Conservation (phyloP, 805 yeast species). For the Ogataea naganishii region DNA sequence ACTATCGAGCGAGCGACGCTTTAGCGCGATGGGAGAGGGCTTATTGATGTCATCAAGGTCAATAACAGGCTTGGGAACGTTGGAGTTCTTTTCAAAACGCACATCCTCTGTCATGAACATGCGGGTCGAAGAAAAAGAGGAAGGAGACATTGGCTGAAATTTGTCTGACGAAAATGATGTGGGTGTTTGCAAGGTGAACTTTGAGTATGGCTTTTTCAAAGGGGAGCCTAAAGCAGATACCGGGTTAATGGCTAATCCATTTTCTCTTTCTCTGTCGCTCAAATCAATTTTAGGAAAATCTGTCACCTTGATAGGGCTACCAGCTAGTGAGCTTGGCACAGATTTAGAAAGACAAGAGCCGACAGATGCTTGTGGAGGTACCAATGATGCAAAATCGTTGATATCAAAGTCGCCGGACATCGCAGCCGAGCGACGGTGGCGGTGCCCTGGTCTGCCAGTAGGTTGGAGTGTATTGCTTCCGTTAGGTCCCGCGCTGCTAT, state of each 20-base stretch:
- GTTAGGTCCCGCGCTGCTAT: no score
- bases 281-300: no score
- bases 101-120: constrained; percentile 25
- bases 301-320: constrained; percentile 1
- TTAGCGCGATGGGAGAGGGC: constrained; percentile 3
- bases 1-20: constrained; percentile 3
- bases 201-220: constrained; percentile 5
- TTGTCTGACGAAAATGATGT: constrained; percentile 5
- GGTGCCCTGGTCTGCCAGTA: constrained; percentile 44
- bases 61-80: constrained; percentile 24
- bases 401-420: constrained; percentile 78
- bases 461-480: no score
- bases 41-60: constrained; percentile 23
- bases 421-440: constrained; percentile 82
- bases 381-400: constrained; percentile 15
- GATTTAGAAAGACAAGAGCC: constrained; percentile 9
- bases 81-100: constrained; percentile 15
- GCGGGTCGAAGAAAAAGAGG: constrained; percentile 9
- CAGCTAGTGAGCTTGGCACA: constrained; percentile 9
- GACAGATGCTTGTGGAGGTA: constrained; percentile 9
- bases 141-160: constrained; percentile 3
- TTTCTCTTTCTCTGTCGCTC: no score
- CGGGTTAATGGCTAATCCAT: not conserved
- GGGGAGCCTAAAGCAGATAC: constrained; percentile 3
- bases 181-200: constrained; percentile 5